These are phyloP conservation scores for Candida coquimbonensis DNA, from an alignment of 805 yeast species.

Conservation along the genomic window DNA sequence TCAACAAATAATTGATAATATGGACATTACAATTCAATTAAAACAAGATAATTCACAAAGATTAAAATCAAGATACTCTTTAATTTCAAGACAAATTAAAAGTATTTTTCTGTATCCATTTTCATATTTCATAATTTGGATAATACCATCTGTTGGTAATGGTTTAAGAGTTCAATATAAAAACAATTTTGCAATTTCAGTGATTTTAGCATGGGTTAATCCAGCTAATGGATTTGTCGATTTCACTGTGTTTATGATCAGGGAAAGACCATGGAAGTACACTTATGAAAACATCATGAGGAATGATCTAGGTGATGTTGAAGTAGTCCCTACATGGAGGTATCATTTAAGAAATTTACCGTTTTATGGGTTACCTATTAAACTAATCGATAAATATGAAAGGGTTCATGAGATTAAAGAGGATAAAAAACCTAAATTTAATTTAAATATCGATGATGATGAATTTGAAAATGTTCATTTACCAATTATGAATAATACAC, in stretches of 20 bases:
- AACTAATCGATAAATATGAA: slow-evolving; percentile 2
- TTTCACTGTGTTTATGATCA: slow-evolving; percentile 60
- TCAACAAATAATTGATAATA: slow-evolving; percentile 7
- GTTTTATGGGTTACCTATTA: slow-evolving; percentile 36
- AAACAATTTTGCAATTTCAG: slow-evolving; percentile 56
- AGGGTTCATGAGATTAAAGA: background rate
- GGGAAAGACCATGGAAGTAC: slow-evolving; percentile 76
- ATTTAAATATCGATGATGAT: background rate
- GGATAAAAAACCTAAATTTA: background rate
- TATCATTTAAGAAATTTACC: slow-evolving; percentile 35
- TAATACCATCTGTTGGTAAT: slow-evolving; percentile 68
- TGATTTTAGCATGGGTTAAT: slow-evolving; percentile 68
- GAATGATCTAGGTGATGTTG: slow-evolving; percentile 17
- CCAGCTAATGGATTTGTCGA: slow-evolving; percentile 79
- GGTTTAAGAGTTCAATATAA: slow-evolving; percentile 44
- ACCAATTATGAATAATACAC: too few species aligned
- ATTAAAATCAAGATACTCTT: slow-evolving; percentile 55
- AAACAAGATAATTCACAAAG: slow-evolving; percentile 24
- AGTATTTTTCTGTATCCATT: slow-evolving; percentile 79
- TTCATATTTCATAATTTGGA: slow-evolving; percentile 76
- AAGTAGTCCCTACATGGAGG: slow-evolving; percentile 33
- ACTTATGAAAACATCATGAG: slow-evolving; percentile 25
- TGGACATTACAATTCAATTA: slow-evolving; percentile 16
- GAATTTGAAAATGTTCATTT: background rate
- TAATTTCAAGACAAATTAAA: slow-evolving; percentile 71